Conservation (phyloP, 2,329 filamentous ascomycete genomes). For the Neonectria sp. region DNA sequence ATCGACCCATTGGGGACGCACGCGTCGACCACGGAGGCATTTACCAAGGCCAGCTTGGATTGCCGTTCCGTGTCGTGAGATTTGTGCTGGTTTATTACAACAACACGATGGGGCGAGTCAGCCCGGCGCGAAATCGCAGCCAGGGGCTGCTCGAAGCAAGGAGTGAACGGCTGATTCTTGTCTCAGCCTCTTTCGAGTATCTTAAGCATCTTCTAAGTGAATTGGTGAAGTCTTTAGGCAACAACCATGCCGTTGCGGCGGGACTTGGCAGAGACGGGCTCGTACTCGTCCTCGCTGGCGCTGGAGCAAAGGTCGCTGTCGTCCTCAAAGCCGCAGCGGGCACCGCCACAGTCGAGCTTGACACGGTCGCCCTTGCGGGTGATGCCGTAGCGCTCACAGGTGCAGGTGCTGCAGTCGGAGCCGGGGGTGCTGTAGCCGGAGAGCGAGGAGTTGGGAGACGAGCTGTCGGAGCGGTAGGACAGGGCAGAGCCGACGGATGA, state of each 20-base stretch:
- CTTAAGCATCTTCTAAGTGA: constrained; percentile 42
- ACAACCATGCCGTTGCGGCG: constrained; percentile 78
- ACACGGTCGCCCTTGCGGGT: constrained; percentile 93
- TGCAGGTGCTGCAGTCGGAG: constrained; percentile 85
- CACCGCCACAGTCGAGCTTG: constrained; percentile 95
- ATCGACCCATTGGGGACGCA: constrained; percentile 65
- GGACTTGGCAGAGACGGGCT: constrained; percentile 62
- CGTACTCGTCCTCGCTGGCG: constrained; percentile 69
- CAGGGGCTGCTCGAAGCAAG: constrained; percentile 47
- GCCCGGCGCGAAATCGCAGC: constrained; percentile 48
- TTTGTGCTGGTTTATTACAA: constrained; percentile 51
- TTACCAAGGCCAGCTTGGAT: constrained; percentile 63
- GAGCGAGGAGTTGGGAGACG: constrained; percentile 79
- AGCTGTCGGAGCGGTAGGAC: constrained; percentile 81
- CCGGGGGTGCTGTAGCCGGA: constrained; percentile 85
- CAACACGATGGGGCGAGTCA: constrained; percentile 47
- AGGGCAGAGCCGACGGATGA: constrained; percentile 80
- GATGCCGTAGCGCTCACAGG: constrained; percentile 96
- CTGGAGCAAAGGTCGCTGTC: constrained; percentile 79
- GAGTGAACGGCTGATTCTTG: constrained; percentile 54
- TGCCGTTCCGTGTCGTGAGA: constrained; percentile 50
- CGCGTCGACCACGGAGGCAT: constrained; percentile 41
- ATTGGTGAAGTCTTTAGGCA: constrained; percentile 50
- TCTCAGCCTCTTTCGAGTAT: constrained; percentile 44
- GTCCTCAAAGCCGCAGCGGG: constrained; percentile 86